Evolutionary conservation across 352 stramenopile genomes (phyloP).

Genomic region (Elongisporangium anandrum): DNA sequence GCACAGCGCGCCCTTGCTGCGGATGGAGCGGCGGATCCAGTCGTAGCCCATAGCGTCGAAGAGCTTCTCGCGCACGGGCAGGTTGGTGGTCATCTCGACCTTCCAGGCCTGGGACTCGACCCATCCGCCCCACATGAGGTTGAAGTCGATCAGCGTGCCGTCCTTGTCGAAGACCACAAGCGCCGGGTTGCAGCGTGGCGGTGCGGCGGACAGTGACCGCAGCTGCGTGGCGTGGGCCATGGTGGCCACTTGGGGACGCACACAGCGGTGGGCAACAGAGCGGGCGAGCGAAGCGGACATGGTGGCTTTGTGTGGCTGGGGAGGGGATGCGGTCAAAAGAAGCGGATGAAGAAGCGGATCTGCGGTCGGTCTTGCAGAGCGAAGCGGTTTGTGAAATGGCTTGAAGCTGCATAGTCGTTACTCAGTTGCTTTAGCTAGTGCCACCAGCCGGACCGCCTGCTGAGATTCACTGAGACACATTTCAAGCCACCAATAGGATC

Average conservation of each 20-base stretch:
- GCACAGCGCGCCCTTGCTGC: constrained; percentile 77
- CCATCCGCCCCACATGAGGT: constrained; percentile 87
- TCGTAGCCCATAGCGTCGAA: constrained; percentile 87
- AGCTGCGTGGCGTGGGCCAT: constrained; percentile 5
- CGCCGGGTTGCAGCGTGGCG: constrained; percentile 42
- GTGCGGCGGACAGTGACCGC: constrained; percentile 5
- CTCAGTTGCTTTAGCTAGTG: neutral
- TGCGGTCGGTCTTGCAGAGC: neutral
- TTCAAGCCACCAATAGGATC: neutral
- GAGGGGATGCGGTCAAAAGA: constrained; percentile 3
- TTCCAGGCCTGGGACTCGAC: constrained; percentile 82
- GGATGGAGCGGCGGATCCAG: constrained; percentile 77
- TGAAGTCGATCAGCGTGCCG: constrained; percentile 89
- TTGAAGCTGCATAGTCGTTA: neutral
- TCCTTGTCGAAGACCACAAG: constrained; percentile 90
- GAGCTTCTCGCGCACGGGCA: constrained; percentile 80
- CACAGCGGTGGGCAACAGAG: neutral
- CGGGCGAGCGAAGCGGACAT: constrained; percentile 3
- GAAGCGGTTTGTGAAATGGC: neutral
- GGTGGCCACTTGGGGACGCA: constrained; percentile 1
- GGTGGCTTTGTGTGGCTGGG: constrained; percentile 4
- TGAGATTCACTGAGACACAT: neutral
- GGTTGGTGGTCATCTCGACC: constrained; percentile 77
- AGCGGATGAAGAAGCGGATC: constrained; percentile 14
- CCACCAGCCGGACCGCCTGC: neutral